Conservation (phyloP, 768 basidiomycete genomes). For the Lactarius trivialis region DNA sequence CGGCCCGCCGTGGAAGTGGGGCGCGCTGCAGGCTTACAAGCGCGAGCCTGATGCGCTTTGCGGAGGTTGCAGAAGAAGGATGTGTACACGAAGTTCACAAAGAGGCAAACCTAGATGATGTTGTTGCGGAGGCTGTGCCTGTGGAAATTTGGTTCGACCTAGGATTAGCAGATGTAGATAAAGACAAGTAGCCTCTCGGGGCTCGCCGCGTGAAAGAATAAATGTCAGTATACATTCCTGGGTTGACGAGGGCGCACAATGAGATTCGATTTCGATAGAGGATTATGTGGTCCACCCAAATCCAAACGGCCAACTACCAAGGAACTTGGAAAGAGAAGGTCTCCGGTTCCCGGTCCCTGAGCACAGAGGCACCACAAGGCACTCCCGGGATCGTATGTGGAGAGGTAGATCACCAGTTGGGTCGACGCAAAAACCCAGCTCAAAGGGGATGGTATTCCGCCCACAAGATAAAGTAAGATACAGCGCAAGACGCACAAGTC, state of each 20-base stretch:
- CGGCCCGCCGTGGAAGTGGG: neutral
- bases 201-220: neutral
- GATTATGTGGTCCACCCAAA: neutral
- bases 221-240: neutral
- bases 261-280: too few species aligned
- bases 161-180: neutral
- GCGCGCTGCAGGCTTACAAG: slow-evolving; percentile 12
- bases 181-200: neutral
- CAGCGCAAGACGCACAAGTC: neutral
- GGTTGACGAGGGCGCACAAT: neutral
- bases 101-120: neutral
- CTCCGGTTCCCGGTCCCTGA: neutral
- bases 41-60: slow-evolving; percentile 6
- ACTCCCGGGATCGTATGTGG: neutral
- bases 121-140: neutral
- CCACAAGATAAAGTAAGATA: slow-evolving; percentile 1
- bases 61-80: neutral
- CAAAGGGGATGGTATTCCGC: neutral
- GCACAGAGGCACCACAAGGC: neutral
- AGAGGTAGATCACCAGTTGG: too few species aligned
- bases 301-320: neutral
- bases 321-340: neutral
- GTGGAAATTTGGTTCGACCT: neutral
- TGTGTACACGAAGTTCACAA: neutral
- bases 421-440: neutral